Base-by-base conservation (phyloP, 768 basidiomycete species). In the Tulasnella sp. region DNA sequence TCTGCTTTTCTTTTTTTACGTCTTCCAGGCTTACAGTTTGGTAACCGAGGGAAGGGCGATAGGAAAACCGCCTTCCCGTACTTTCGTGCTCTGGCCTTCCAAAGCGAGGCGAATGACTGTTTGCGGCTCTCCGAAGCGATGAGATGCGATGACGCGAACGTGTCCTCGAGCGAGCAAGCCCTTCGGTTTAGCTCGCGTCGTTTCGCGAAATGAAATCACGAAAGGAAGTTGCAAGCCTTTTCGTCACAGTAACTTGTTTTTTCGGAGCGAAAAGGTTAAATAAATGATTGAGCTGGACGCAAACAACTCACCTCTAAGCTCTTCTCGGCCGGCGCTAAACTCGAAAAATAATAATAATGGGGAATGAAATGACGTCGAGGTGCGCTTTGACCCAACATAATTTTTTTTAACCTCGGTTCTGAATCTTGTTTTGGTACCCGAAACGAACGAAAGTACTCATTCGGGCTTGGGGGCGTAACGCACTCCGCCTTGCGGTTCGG, bases 261-360 rank as follows among this genome's bases (percentile, higher is more conserved):
- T 67, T 67, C 26, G 61, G 32, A 67, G 29, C 15, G 61, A 67
- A 67, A 67, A 67, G 61, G 26, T 67, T 67, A 67, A 67, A 67
- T 35, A 67, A 67, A 67, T 9, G 29, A 67, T 15, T 15, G 29
- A 29, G 61, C 0, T 2, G 5, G 61, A 29, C 6, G 29, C 61
- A 67, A 67, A 67, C 61, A 67, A 29, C 61, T 5, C 61, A 67
- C 61, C 11, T 67, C 61, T 67, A 67, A 29, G 61, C 61, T 67
- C 32, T 32, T 67, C 35, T 35, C 32, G 61, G 13, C 9, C 26
- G 11, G 61, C 61, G 61, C 61, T 18, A 67, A 67, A 67, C 15
- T 26, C 13, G 13, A 61, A 61, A 29, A 29, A 61, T 15, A 61
- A 57, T 29, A 10, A 29, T 18, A 48, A 48, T 20, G 4, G 23